phyloP scores from a whole-genome alignment of 495 filamentous ascomycete species.

The Lindgomyces ingoldianus region DNA sequence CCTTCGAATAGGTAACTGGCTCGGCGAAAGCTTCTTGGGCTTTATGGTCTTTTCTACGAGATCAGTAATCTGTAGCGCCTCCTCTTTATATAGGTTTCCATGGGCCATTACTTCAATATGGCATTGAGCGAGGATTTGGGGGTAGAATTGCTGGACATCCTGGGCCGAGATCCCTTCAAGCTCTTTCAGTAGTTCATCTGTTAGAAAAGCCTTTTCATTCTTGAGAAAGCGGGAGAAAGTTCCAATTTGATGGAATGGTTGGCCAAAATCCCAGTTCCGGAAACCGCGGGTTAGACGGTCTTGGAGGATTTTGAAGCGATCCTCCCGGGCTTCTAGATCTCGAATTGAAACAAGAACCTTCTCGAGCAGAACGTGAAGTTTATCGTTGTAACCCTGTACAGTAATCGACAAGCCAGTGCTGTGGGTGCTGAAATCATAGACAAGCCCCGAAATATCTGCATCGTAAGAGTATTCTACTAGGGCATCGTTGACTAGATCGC shows the following conservation, averaged over 20 bases:
- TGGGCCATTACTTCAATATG: slow-evolving; percentile 88
- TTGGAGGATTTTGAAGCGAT: slow-evolving; percentile 89
- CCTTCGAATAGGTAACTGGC: slow-evolving; percentile 78
- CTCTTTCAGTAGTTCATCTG: slow-evolving; percentile 78
- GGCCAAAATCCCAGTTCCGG: slow-evolving; percentile 82
- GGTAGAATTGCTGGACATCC: slow-evolving; percentile 75
- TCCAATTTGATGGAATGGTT: slow-evolving; percentile 88
- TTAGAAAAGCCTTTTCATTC: slow-evolving; percentile 73
- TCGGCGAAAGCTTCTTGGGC: slow-evolving; percentile 69
- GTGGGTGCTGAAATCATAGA: slow-evolving; percentile 73
- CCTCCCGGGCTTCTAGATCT: slow-evolving; percentile 75
- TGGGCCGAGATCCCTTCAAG: slow-evolving; percentile 70
- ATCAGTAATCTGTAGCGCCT: slow-evolving; percentile 82
- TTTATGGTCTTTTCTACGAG: slow-evolving; percentile 78
- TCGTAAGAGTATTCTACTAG: slow-evolving; percentile 95
- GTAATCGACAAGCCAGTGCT: slow-evolving; percentile 74
- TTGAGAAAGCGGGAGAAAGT: slow-evolving; percentile 80
- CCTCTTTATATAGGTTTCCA: slow-evolving; percentile 94
- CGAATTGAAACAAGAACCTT: slow-evolving; percentile 88
- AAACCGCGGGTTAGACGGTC: slow-evolving; percentile 74
- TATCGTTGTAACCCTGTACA: slow-evolving; percentile 92
- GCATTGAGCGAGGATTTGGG: slow-evolving; percentile 76
- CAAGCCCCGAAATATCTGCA: slow-evolving; percentile 87
- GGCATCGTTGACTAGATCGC: slow-evolving; percentile 84
- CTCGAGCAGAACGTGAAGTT: slow-evolving; percentile 85